Conservation (phyloP, 2,329 filamentous ascomycete genomes). For the Pestalotiopsis sp. region DNA sequence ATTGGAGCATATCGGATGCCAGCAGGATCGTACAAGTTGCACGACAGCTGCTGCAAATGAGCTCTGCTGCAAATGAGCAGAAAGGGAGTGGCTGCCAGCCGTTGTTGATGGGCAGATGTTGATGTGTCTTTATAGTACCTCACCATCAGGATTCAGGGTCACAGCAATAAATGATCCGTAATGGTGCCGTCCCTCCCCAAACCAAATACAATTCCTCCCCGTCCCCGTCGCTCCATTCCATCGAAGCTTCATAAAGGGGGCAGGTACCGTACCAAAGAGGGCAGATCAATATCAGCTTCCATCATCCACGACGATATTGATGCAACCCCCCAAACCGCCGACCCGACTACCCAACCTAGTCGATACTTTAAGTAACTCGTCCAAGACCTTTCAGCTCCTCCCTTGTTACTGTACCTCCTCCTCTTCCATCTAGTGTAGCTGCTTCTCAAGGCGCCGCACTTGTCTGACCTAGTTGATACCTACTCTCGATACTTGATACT, state of each 20-base stretch:
- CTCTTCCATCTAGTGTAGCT: not conserved
- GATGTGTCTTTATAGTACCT: not conserved
- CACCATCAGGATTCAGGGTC: not conserved
- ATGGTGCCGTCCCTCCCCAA: not conserved
- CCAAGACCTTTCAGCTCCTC: not conserved
- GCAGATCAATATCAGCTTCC: not conserved
- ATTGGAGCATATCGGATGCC: not conserved
- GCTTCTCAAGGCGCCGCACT: not conserved
- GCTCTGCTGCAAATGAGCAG: too few relatives aligned
- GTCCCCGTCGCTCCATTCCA: not conserved
- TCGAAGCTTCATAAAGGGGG: not conserved
- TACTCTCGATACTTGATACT: slow-evolving; percentile 1
- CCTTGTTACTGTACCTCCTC: not conserved
- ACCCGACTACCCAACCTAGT: not conserved
- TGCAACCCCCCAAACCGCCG: slow-evolving; percentile 5
- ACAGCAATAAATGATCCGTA: not conserved
- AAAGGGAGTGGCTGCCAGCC: not conserved
- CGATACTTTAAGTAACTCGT: not conserved
- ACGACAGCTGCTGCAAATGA: not conserved
- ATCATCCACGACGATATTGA: slow-evolving; percentile 4
- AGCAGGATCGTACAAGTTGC: not conserved
- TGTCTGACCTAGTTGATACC: not conserved
- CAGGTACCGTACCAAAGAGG: not conserved
- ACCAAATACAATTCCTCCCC: not conserved
- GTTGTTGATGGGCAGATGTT: not conserved